Evolutionary conservation across 352 stramenopile genomes (phyloP), one percentile per base, ranked within the genome.

Genomic region (Pythium phragmiticola): DNA sequence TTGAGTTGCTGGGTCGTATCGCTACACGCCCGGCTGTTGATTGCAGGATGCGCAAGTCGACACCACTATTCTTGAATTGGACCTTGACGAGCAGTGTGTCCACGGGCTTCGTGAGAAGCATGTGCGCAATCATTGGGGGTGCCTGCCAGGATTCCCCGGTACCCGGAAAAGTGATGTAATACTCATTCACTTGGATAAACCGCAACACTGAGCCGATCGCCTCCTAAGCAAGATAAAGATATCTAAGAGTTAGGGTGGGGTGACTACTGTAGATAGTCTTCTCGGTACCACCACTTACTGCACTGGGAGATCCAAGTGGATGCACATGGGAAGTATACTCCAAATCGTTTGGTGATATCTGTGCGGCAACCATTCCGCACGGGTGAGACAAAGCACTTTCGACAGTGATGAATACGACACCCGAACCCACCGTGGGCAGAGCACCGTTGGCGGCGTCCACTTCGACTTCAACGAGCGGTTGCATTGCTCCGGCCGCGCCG

Each of bases 161-260:
- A 5, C 52, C 45, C 2, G 28, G 33, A 12, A 50, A 51, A 8
- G 33, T 53, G 39, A 69, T 54, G 63, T 60, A 64, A 33, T 69
- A 36, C 4, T 61, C 50, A 41, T 69, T 69, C n/a, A 69, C 63
- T 16, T 60, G 48, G 42, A 69, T 57, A 48, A 50, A 69, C 19
- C 33, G 54, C 17, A 69, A 7, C 3, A 57, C 23, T 2, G 48
- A 26, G n/a, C 39, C 26, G 55, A 68, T 59, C 6, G 30, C 46
- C 3, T 61, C 55, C 55, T 61, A n/a, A 2, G 5, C 39, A 46
- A 8, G 9, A 8, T 21, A 3, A 46, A 21, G 19, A 21, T 21
- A 21, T 17, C 39, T 0, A 7, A 17, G 0, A 16, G 39, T 19
- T n/a, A 17, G 13, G 14, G 21, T 21, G 21, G 21, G 21, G 21